Evolutionary conservation across 257 asterid species (phyloP).

Genomic region (Solanum lignicaule): DNA sequence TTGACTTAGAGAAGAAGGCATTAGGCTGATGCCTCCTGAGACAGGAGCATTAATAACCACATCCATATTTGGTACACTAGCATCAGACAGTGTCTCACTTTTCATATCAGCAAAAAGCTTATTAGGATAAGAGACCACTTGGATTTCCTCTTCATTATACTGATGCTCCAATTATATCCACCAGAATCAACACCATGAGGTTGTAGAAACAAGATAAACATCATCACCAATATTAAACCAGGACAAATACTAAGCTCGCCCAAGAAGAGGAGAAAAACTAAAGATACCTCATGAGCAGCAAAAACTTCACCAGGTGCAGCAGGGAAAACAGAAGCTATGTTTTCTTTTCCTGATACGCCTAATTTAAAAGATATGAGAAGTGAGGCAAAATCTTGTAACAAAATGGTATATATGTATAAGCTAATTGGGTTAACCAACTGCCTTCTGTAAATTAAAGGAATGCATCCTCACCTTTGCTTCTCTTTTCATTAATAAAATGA

Average conservation of each 20-base stretch:
- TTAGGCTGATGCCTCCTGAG: constrained; percentile 23
- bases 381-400: background rate
- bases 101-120: constrained; percentile 20
- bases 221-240: background rate
- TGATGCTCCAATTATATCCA: background rate
- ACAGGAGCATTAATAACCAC: constrained; percentile 11
- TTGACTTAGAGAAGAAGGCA: constrained; percentile 93
- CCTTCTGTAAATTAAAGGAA: constrained; percentile 25
- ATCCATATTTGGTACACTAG: constrained; percentile 4
- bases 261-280: background rate
- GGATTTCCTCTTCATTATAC: constrained; percentile 3
- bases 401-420: background rate
- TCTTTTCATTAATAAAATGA: constrained; percentile 42
- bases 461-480: constrained; percentile 20
- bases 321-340: background rate
- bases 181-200: background rate
- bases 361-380: background rate
- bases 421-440: constrained; percentile 5
- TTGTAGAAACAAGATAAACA: background rate
- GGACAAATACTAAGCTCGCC: background rate
- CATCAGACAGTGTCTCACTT: constrained; percentile 8
- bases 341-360: background rate
- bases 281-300: constrained; percentile 1
- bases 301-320: background rate
- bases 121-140: background rate